Percentiles rank a stretch among this genome's conserved stretches.
Conservation (phyloP, 2,329 filamentous ascomycete species). For the Penicillium thymicola region DNA sequence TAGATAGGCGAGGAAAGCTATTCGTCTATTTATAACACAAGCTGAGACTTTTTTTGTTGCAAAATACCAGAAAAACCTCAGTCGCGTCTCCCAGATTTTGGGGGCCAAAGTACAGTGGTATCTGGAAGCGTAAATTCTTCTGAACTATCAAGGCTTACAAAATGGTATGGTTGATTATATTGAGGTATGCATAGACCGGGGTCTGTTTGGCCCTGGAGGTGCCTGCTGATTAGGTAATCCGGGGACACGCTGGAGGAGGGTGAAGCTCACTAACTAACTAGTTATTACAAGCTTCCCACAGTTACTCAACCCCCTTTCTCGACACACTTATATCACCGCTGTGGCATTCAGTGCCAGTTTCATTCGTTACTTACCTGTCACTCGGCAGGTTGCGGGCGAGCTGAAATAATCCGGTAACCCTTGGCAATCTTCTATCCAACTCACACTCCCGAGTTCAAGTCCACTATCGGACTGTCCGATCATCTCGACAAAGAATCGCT, state of each 20-base stretch:
- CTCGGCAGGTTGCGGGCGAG: not conserved
- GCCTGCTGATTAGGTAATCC: conserved; percentile 6
- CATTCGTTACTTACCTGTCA: conserved; percentile 25
- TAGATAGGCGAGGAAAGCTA: too few relatives aligned
- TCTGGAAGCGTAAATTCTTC: not conserved
- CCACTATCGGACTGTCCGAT: conserved; percentile 3
- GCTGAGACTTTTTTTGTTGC: too few relatives aligned
- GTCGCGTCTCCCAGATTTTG: too few relatives aligned
- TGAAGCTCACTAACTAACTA: not conserved
- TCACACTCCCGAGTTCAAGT: conserved; percentile 1
- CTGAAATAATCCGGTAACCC: not conserved
- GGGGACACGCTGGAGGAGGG: not conserved
- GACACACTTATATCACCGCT: not conserved
- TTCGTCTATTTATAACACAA: too few relatives aligned
- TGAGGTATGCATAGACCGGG: not conserved
- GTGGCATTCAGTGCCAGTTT: conserved; percentile 28
- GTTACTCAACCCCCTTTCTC: not conserved
- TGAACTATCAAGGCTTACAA: not conserved
- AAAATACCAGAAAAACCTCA: too few relatives aligned
- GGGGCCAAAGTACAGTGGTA: too few relatives aligned
- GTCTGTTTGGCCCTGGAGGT: not conserved
- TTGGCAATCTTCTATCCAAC: not conserved
- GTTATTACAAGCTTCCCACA: not conserved
- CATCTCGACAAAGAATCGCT: not conserved
- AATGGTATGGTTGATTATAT: not conserved